Conservation (phyloP, 441 rosid species). For the Brassica balearica region DNA sequence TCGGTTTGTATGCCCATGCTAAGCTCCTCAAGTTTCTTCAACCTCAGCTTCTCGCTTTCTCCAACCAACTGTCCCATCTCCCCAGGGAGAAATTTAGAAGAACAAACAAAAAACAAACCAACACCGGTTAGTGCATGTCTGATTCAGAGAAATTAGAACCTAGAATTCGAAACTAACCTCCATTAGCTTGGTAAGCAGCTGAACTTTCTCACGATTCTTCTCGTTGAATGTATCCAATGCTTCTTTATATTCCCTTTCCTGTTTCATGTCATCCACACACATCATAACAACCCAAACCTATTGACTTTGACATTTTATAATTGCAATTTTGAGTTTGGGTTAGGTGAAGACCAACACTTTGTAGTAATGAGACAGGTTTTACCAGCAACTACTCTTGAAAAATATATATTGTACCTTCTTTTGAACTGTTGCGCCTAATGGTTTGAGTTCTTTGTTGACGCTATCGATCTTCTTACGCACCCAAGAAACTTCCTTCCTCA, state of each 20-base stretch:
- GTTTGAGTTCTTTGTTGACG: constrained; percentile 88
- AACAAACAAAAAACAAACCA: constrained; percentile 7
- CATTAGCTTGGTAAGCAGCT: constrained; percentile 85
- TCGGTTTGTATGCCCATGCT: constrained; percentile 70
- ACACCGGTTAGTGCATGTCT: constrained; percentile 9
- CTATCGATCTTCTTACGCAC: constrained; percentile 87
- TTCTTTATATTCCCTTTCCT: constrained; percentile 97
- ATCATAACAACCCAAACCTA: constrained; percentile 16
- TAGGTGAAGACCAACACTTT: background rate
- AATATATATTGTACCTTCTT: constrained; percentile 62
- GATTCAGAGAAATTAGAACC: background rate
- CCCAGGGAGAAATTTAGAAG: constrained; percentile 36
- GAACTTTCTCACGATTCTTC: constrained; percentile 94
- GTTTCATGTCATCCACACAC: constrained; percentile 38
- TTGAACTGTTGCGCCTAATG: constrained; percentile 78
- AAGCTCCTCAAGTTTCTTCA: constrained; percentile 98
- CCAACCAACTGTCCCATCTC: constrained; percentile 78
- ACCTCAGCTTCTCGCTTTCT: constrained; percentile 91
- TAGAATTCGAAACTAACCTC: constrained; percentile 64
- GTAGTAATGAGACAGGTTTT: background rate
- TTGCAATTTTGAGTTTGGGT: background rate
- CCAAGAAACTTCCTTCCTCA: constrained; percentile 73
- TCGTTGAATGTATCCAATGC: constrained; percentile 84
- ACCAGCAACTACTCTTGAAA: background rate
- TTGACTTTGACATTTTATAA: constrained; percentile 4